phyloP scores from a whole-genome alignment of 2,329 filamentous ascomycete genomes.

The Ophiosphaerella herpotricha region DNA sequence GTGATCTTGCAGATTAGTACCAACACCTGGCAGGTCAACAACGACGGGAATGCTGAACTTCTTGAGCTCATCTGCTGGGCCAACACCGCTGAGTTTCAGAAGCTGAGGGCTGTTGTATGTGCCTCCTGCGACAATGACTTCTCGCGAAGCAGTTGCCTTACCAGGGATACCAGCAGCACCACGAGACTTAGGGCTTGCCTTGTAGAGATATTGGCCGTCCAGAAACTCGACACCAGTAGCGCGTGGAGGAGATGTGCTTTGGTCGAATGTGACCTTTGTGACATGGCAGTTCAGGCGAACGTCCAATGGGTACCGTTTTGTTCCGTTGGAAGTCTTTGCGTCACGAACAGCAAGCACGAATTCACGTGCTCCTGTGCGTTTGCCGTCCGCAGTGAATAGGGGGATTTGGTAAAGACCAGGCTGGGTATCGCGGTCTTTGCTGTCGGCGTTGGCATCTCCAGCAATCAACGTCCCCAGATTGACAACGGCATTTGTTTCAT shows the following conservation, averaged over 20 bases:
- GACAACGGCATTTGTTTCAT: slow-evolving; percentile 38
- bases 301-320: slow-evolving; percentile 61
- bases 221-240: slow-evolving; percentile 52
- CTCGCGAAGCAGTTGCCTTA: slow-evolving; percentile 32
- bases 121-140: slow-evolving; percentile 49
- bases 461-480: slow-evolving; percentile 45
- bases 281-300: slow-evolving; percentile 66
- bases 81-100: slow-evolving; percentile 68
- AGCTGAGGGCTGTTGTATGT: slow-evolving; percentile 68
- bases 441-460: slow-evolving; percentile 59
- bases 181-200: slow-evolving; percentile 45
- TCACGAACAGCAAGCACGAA: slow-evolving; percentile 59
- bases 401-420: slow-evolving; percentile 64
- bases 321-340: slow-evolving; percentile 55
- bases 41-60: slow-evolving; percentile 59
- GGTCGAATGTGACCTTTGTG: slow-evolving; percentile 68
- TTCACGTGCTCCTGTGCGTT: slow-evolving; percentile 61
- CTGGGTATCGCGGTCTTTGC: slow-evolving; percentile 50
- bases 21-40: slow-evolving; percentile 65
- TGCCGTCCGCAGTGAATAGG: slow-evolving; percentile 53
- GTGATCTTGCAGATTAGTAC: slow-evolving; percentile 68
- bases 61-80: slow-evolving; percentile 58
- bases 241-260: slow-evolving; percentile 61
- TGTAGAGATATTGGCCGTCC: slow-evolving; percentile 49
- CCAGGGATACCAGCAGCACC: slow-evolving; percentile 46